Evolutionary conservation across 2,329 filamentous ascomycete genomes (phyloP).

Genomic region (Monosporascus sp.): DNA sequence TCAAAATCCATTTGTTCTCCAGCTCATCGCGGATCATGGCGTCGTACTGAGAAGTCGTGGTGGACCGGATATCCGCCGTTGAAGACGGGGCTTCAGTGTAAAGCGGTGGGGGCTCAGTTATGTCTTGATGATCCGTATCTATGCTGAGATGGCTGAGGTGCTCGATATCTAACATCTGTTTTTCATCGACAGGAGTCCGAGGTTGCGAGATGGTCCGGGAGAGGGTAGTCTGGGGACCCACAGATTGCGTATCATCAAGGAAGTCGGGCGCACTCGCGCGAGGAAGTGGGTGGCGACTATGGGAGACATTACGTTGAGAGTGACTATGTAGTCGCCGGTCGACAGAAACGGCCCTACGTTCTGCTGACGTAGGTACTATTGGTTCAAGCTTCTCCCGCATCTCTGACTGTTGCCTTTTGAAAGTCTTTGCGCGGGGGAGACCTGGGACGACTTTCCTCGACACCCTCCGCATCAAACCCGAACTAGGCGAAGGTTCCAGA

Average conservation of each 20-base stretch:
- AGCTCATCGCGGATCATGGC: slow-evolving; percentile 72
- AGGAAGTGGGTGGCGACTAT: slow-evolving; percentile 31
- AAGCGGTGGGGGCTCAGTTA: slow-evolving; percentile 13
- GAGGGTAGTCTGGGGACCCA: slow-evolving; percentile 16
- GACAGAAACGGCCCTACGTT: slow-evolving; percentile 67
- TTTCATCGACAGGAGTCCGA: slow-evolving; percentile 29
- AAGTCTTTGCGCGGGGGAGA: slow-evolving; percentile 71
- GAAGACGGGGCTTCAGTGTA: slow-evolving; percentile 15
- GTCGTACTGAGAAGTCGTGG: slow-evolving; percentile 53
- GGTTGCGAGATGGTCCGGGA: slow-evolving; percentile 23
- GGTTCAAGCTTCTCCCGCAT: slow-evolving; percentile 68
- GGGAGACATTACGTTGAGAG: slow-evolving; percentile 30
- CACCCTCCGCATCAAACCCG: slow-evolving; percentile 36
- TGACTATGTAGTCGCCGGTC: slow-evolving; percentile 41
- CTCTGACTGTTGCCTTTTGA: slow-evolving; percentile 80
- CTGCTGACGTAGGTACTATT: slow-evolving; percentile 55
- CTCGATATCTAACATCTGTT: slow-evolving; percentile 23
- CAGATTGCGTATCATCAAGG: slow-evolving; percentile 27
- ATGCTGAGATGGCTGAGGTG: slow-evolving; percentile 13
- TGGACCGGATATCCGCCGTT: slow-evolving; percentile 39
- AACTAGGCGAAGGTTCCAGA: slow-evolving; percentile 16
- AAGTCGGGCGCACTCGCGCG: slow-evolving; percentile 47
- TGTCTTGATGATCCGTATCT: slow-evolving; percentile 22
- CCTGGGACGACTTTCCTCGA: slow-evolving; percentile 68
- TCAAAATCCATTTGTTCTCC: slow-evolving; percentile 88